phyloP scores from a whole-genome alignment of 176 grass and related monocot species.

The Thinopyrum elongatum region DNA sequence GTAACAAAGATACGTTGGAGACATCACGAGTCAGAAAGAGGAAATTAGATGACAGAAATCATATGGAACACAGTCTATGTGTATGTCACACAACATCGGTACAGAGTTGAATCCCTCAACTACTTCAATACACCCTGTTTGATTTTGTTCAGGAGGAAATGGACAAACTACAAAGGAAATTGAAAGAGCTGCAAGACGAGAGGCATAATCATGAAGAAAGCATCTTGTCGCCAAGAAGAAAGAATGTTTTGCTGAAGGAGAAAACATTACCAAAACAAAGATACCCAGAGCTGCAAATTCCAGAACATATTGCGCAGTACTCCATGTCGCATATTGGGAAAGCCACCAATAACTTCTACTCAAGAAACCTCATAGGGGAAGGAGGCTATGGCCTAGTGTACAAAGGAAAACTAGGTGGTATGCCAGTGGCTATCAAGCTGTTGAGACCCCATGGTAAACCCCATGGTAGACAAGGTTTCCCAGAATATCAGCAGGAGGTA shows the following conservation, averaged over 20 bases:
- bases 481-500: conserved; percentile 60
- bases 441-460: conserved; percentile 34
- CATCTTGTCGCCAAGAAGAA: conserved; percentile 30
- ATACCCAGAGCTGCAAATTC: conserved; percentile 31
- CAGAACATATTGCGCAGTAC: conserved; percentile 22
- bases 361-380: conserved; percentile 45
- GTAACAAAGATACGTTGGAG: not conserved
- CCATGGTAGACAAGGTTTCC: conserved; percentile 40
- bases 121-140: not conserved
- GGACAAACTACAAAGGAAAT: conserved; percentile 32
- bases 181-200: conserved; percentile 35
- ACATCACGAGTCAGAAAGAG: not conserved
- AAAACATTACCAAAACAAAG: conserved; percentile 16
- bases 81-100: not conserved
- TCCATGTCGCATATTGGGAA: conserved; percentile 4
- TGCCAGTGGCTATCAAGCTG: conserved; percentile 53
- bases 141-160: conserved; percentile 33
- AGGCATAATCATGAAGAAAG: conserved; percentile 7
- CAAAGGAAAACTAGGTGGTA: conserved; percentile 33
- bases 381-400: conserved; percentile 60
- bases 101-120: not conserved
- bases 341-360: conserved; percentile 44
- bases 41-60: conserved; percentile 16
- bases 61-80: not conserved
- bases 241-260: not conserved